Evolutionary conservation across 495 filamentous ascomycete genomes (phyloP), one percentile per base, ranked within the genome.

Genomic region (Rostrohypoxylon terebratum): DNA sequence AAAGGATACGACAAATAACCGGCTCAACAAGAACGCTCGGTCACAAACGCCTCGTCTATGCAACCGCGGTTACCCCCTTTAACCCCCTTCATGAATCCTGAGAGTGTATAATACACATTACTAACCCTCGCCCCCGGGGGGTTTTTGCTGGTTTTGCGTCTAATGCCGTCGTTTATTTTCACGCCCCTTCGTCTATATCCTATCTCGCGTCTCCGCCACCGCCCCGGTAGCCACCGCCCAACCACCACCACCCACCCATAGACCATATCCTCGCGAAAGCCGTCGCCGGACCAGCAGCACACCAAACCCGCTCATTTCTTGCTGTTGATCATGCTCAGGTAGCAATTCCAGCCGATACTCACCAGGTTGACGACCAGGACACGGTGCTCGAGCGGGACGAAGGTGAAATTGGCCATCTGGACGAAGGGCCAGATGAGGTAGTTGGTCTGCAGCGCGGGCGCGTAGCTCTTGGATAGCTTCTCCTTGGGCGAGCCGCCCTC

Each of bases 371-470:
- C 96, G 48, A 97, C 89, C 72, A 99, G 79, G 34, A 99, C 87
- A 65, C 95, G 83, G 77, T 94, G 90, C 71, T 98, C 87, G 73
- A 97, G 80, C 13, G 96, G 96, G 59, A 98, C 91, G 48, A 96
- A 83, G 77, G 90, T 90, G 84, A 99, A 98, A 83, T 99, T 99
- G 70, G 90, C 86, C 59, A 90, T 81, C 83, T 99, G 96, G 65
- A 98, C 94, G 68, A 87, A 88, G 8, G 96, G 96, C 96, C 96
- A 99, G 54, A 99, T 85, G 80, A 93, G 88, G 85, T 92, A 94
- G 79, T 99, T 99, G 75, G 90, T 92, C 76, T 84, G 87, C 79
- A 98, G 84, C 50, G 90, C 91, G 4, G 85, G 82, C 57, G 77
- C 71, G 77, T 94, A 99, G 60, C 84, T 90, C 68, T 82, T 87